Evolutionary conservation across 306 rosid genomes (phyloP), one percentile per base, ranked within the genome.

Genomic region (Alnus glutinosa): DNA sequence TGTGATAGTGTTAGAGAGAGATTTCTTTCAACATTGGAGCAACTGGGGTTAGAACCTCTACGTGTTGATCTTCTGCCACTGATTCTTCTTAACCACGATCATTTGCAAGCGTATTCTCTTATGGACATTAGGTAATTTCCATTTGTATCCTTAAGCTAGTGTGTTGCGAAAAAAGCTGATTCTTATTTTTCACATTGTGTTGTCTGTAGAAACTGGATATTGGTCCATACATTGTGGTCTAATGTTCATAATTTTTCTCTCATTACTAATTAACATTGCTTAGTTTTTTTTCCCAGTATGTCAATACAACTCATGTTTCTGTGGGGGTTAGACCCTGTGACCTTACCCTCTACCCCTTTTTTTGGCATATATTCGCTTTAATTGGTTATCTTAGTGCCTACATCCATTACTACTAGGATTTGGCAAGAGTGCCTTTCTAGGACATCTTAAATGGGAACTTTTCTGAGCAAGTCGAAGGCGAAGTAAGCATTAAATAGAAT

Each of bases 31-130:
- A 93, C 91, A 30, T 81, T 95, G 87, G 94, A 93, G 88, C 88
- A 91, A 85, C 92, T 95, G 79, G 99, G 99, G 55, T 81, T 95
- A 86, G 98, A 93, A 81, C 89, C 99, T 37, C 87, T 92, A 37
- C 95, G 99, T 59, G 96, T 95, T 78, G 99, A 95, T 87, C 99
- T 95, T 83, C 91, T 95, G 80, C 99, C 99, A 74, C 89, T 95
- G 67, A 91, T 95, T 82, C 94, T 95, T 85, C 93, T 95, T 39
- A 95, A 95, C 82, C 97, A 93, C 1, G 99, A 95, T 76, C 99
- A 95, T 70, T 89, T 95, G 99, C 99, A 95, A 86, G 97, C 99
- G 32, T 95, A 95, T 85, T 95, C 99, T 81, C 89, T 95, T 71
- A 95, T 95, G 99, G 99, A 95, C 91, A 91, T 95, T 47, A 95